Base-by-base conservation (phyloP, 169 alveolate genomes). In the Theileria equi region DNA sequence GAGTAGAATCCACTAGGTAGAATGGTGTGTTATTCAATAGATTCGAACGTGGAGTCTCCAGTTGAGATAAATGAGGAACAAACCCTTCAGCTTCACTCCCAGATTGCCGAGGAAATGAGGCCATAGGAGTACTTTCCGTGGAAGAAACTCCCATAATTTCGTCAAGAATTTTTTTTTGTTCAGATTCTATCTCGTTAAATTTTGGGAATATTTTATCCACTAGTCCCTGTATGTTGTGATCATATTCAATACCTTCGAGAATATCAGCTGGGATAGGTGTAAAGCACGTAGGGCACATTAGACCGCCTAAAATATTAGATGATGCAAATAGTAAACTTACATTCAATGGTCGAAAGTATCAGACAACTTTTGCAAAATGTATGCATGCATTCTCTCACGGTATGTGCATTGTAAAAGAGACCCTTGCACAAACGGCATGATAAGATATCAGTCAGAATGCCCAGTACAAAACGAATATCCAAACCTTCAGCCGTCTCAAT, bases 361-460 rank as follows among this genome's bases (percentile, higher is more conserved):
- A 82, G 80, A 36, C 90, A 82, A 48, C 80, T 61, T 57, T 59
- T 82, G 66, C 90, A 82, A 58, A 82, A 82, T 25, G 90, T 82
- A 54, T 82, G 90, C 70, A 82, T 40, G 26, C 90, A 82, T 31
- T 80, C 89, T 54, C 60, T 82, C 28, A 82, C 80, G 3, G 90
- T 82, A 19, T 81, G 80, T 21, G 90, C 90, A 13, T 74, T 74
- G 26, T 71, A 52, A 45, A 82, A 82, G 50, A 82, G 45, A 8
- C 90, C 90, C 23, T 65, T 67, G 61, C 90, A 82, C 16, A 82
- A 19, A 21, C 65, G 43, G 17, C 90, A 82, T 19, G 80, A 35
- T 45, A 82, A 45, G 25, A 80, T 45, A 57, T 79, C 81, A 11
- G 71, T 31, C 26, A 82, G 47, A 21, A 67, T 70, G 5, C 54